Conservation (phyloP, 148 eudicot genomes). For the Vaccinium myrtillus region DNA sequence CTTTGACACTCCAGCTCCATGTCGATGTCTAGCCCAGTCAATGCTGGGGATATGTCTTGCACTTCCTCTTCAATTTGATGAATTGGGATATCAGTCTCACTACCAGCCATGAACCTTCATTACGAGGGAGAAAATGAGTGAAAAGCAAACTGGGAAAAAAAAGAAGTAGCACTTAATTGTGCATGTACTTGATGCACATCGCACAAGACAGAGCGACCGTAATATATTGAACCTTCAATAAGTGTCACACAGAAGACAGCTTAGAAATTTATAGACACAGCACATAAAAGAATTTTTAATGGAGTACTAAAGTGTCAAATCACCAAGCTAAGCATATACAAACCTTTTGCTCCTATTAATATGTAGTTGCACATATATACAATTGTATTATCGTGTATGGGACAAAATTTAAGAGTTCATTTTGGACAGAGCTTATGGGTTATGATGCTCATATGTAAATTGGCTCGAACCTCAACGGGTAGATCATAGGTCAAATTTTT, state of each 20-base stretch:
- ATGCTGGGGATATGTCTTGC: slow-evolving; percentile 10
- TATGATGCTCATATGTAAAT: not conserved
- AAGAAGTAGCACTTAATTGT: not conserved
- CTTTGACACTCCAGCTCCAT: slow-evolving; percentile 15
- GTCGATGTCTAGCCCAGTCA: slow-evolving; percentile 10
- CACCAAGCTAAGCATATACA: not conserved
- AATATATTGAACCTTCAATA: not conserved
- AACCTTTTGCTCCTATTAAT: not conserved
- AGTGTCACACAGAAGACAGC: not conserved
- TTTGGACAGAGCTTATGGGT: not conserved
- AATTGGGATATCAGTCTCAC: slow-evolving; percentile 9
- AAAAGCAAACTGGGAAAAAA: not conserved
- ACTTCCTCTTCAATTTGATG: slow-evolving; percentile 16
- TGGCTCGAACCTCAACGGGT: not conserved
- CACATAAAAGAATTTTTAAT: not conserved
- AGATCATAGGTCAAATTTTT: not conserved
- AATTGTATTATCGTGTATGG: not conserved
- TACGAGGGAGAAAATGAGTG: not conserved
- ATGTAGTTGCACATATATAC: not conserved
- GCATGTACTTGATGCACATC: not conserved
- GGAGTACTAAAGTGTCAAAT: not conserved
- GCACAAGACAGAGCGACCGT: not conserved
- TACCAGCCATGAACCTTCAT: slow-evolving; percentile 22
- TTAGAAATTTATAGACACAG: not conserved
- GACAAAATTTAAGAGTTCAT: not conserved